These are phyloP conservation scores for Marchantia paleacea DNA, from an alignment of 225 moss, liverwort and hornwort genomes.

Conservation along the genomic window DNA sequence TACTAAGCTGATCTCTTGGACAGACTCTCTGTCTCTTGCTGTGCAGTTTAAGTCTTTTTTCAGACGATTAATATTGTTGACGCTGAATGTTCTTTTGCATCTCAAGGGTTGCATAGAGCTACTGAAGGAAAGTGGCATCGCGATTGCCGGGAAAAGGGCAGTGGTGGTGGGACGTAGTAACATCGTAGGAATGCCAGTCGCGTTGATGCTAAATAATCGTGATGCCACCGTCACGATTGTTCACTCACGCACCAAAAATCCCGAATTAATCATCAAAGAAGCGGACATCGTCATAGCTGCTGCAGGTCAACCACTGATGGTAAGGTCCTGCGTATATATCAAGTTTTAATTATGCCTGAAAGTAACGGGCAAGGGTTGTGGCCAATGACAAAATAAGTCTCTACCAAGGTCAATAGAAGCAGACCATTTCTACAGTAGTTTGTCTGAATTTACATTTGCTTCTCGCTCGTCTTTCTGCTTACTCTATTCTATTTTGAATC, in stretches of 20 bases:
- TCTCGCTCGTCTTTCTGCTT: background rate
- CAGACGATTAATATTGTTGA: no score
- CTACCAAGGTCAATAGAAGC: background rate
- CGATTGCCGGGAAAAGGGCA: constrained; percentile 73
- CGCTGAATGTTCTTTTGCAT: no score
- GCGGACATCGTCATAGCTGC: constrained; percentile 91
- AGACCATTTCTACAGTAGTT: background rate
- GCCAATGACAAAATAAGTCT: no score
- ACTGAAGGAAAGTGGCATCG: constrained; percentile 52
- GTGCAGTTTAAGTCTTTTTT: no score
- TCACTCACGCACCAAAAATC: constrained; percentile 67
- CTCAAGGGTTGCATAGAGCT: constrained; percentile 73
- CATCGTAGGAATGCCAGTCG: constrained; percentile 89
- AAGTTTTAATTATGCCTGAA: background rate
- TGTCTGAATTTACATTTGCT: background rate
- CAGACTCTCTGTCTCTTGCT: no score
- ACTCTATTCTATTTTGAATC: background rate
- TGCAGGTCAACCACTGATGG: constrained; percentile 68
- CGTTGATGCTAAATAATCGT: constrained; percentile 60
- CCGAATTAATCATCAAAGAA: constrained; percentile 59
- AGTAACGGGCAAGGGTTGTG: background rate
- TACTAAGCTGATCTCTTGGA: no score
- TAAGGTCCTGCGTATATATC: constrained; percentile 4
- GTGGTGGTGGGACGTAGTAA: constrained; percentile 92
- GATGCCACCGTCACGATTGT: constrained; percentile 91